phyloP scores from a whole-genome alignment of 2,329 filamentous ascomycete genomes.

The Sarocladiaceae sp. region DNA sequence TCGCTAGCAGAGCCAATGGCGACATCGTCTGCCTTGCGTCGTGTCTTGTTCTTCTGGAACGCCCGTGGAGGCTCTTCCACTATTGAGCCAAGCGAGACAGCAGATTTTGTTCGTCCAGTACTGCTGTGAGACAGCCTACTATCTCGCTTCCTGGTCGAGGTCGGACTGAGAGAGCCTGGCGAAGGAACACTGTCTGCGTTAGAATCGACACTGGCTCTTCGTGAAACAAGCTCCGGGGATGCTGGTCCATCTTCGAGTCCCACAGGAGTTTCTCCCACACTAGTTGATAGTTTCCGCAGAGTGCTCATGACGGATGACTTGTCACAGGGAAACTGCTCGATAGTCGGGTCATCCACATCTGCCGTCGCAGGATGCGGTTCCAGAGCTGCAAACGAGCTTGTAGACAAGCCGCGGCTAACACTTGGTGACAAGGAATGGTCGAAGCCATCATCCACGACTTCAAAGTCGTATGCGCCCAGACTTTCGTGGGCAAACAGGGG shows the following conservation, averaged over 20 bases:
- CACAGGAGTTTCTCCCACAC: constrained; percentile 34
- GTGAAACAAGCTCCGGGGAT: constrained; percentile 30
- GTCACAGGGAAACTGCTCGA: constrained; percentile 45
- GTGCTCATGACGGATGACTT: constrained; percentile 39
- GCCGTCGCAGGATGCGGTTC: neutral
- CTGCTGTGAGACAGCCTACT: constrained; percentile 28
- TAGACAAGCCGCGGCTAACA: neutral
- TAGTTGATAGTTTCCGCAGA: constrained; percentile 41
- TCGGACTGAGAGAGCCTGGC: constrained; percentile 30
- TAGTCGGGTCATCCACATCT: constrained; percentile 42
- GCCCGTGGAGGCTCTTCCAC: constrained; percentile 33
- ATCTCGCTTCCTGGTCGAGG: constrained; percentile 28
- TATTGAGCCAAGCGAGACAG: constrained; percentile 41
- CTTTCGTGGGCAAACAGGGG: constrained; percentile 46
- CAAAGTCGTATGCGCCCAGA: constrained; percentile 34
- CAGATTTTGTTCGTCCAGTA: constrained; percentile 30
- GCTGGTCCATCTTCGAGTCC: constrained; percentile 30
- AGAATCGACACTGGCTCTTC: constrained; percentile 32
- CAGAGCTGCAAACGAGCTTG: neutral
- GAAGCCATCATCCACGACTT: constrained; percentile 23
- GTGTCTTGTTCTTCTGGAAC: neutral
- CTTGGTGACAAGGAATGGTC: constrained; percentile 17
- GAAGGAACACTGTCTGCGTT: constrained; percentile 30
- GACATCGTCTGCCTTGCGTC: neutral
- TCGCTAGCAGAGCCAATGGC: constrained; percentile 1